phyloP scores from a whole-genome alignment of 2,329 filamentous ascomycete species.

The Cryphonectria parasitica region DNA sequence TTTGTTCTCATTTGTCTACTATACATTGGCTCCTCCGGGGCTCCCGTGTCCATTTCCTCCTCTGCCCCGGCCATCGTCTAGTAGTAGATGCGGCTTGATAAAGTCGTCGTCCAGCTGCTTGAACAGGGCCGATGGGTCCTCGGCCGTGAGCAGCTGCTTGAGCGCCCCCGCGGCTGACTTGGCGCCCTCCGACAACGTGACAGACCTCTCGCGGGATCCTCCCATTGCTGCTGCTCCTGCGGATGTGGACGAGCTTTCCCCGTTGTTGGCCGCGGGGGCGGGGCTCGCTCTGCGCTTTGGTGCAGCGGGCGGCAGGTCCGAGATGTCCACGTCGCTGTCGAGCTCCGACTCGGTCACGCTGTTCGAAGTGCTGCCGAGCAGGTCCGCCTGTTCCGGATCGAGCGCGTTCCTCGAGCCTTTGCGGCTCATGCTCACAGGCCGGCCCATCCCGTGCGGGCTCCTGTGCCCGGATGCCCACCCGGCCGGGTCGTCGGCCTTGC shows the following conservation, averaged over 20 bases:
- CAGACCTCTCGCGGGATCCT: conserved; percentile 34
- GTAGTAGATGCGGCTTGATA: conserved; percentile 86
- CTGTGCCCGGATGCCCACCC: conserved; percentile 59
- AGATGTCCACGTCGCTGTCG: conserved; percentile 67
- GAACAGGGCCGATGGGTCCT: conserved; percentile 90
- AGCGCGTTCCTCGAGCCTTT: conserved; percentile 53
- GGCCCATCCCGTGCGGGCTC: conserved; percentile 50
- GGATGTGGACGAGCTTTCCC: conserved; percentile 28
- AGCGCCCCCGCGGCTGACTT: conserved; percentile 61
- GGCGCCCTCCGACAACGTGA: conserved; percentile 33
- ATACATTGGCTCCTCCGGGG: conserved; percentile 24
- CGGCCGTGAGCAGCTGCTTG: conserved; percentile 78
- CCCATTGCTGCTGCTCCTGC: not conserved
- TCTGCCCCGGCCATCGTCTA: conserved; percentile 65
- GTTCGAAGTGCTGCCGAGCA: conserved; percentile 50
- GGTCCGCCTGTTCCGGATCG: conserved; percentile 60
- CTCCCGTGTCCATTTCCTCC: conserved; percentile 36
- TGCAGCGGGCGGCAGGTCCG: conserved; percentile 67
- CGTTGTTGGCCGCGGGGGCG: conserved; percentile 35
- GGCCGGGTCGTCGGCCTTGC: conserved; percentile 33
- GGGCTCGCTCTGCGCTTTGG: conserved; percentile 47
- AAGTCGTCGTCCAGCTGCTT: conserved; percentile 93
- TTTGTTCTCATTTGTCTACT: not conserved
- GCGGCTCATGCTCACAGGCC: conserved; percentile 55
- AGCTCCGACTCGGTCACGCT: conserved; percentile 61